Conservation (phyloP, 2,329 filamentous ascomycete genomes). For the Colletotrichum spinosum region DNA sequence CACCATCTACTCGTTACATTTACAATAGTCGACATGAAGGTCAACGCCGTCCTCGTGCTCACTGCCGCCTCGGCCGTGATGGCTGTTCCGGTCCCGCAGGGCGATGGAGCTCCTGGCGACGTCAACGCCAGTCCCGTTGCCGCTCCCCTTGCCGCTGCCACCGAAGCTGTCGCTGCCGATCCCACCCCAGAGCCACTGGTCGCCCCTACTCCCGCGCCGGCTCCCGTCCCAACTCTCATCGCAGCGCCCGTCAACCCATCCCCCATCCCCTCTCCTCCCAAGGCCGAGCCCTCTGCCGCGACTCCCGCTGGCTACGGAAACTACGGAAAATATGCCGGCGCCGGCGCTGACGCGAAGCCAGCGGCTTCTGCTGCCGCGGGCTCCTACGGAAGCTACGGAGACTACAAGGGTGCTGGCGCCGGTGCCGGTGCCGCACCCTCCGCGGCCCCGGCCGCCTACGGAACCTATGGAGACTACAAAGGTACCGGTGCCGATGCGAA, state of each 20-base stretch:
- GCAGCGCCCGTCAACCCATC: conserved; percentile 39
- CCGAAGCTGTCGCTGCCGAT: no score
- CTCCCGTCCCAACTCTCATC: neutral
- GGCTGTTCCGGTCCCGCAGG: conserved; percentile 26
- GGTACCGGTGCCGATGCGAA: conserved; percentile 8
- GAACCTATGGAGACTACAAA: conserved; percentile 19
- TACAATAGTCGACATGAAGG: conserved; percentile 45
- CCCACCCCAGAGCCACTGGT: no score
- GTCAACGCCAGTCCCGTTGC: neutral
- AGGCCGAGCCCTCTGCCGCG: conserved; percentile 24
- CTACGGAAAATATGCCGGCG: conserved; percentile 29
- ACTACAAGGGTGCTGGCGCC: neutral
- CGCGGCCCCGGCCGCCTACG: conserved; percentile 28
- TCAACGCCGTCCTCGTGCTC: conserved; percentile 43
- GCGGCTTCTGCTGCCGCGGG: neutral
- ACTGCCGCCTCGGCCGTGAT: conserved; percentile 41
- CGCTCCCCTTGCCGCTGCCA: no score
- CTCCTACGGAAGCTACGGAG: conserved; percentile 23
- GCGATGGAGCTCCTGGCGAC: neutral
- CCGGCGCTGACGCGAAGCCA: neutral
- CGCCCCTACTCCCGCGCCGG: no score
- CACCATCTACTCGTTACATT: neutral
- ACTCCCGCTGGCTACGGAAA: conserved; percentile 18
- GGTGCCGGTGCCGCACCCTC: conserved; percentile 1
- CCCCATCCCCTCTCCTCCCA: conserved; percentile 36